Base-by-base conservation (phyloP, 2,329 filamentous ascomycete genomes). In the Diaporthe aspalathi region DNA sequence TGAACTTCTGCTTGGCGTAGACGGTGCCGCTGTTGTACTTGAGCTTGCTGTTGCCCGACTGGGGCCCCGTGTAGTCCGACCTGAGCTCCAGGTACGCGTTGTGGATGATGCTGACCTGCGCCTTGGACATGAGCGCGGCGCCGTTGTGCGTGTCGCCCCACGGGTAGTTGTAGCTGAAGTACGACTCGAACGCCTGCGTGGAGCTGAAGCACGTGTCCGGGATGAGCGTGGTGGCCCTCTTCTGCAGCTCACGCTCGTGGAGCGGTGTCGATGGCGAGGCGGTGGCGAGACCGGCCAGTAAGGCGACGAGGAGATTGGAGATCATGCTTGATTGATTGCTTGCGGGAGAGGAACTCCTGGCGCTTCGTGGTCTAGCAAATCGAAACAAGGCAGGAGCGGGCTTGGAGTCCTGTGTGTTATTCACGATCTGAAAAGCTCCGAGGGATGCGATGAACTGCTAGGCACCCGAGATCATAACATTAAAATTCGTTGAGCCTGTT, bases 131-230 rank as follows among this genome's bases (percentile, higher is more conserved):
- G 17, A 85, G 84, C 0, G 87, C 86, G 1, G 82, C 84, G 43
- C 87, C 87, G 74, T 88, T 89, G 78, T 88, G 86, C 70, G 85
- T 83, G 17, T 81, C 84, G 20, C 86, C 86, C 87, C 86, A 87
- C 0, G 85, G 86, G 74, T 89, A 88, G 71, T 85, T 82, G 76
- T 86, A 87, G 53, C 77, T 78, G 78, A 85, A 88, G 76, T 85
- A 77, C 7, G 76, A 72, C 49, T 82, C 78, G 45, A 84, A 81
- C 68, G 77, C 73, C 24, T 77, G 57, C 50, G 78, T 76, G 2
- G 79, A 80, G 70, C 79, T 75, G 74, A 82, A 82, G 68, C 77
- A 80, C 12, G 79, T 80, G 22, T 73, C 79, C 0, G 80, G 80
- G 66, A 82, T 82, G 16, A 81, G 79, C 0, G 79, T 80, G 22